phyloP scores from a whole-genome alignment of 1,284 basidiomycete species.

The Spongispora temasekensis region DNA sequence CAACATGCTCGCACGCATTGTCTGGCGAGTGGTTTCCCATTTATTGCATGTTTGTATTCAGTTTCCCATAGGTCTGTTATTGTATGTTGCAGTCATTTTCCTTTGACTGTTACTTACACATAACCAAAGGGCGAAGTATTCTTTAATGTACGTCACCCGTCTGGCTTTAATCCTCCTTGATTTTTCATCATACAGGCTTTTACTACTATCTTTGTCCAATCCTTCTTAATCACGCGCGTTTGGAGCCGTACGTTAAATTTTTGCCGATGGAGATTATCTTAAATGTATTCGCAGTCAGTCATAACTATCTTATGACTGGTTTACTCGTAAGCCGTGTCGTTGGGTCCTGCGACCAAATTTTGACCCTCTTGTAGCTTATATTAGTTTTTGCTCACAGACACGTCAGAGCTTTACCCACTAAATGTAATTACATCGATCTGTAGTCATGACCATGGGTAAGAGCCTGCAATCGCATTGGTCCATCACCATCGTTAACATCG shows the following conservation, averaged over 20 bases:
- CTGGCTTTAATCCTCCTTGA: background rate
- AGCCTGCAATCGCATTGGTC: too few species aligned
- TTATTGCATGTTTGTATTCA: background rate
- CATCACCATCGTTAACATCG: conserved; percentile 6
- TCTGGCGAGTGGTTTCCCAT: conserved; percentile 43
- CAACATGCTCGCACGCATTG: conserved; percentile 37
- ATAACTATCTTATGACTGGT: conserved; percentile 16
- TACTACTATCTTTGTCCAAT: conserved; percentile 40
- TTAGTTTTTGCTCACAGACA: conserved; percentile 40
- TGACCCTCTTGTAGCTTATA: conserved; percentile 11
- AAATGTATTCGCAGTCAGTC: conserved; percentile 24
- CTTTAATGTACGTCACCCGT: conserved; percentile 29
- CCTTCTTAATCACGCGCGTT: conserved; percentile 32
- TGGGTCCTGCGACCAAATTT: background rate
- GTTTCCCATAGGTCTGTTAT: conserved; percentile 43
- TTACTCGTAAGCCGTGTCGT: conserved; percentile 10
- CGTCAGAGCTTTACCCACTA: background rate
- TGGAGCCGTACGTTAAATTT: conserved; percentile 24
- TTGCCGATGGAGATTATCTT: background rate
- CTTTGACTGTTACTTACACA: conserved; percentile 1
- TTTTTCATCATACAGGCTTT: conserved; percentile 21
- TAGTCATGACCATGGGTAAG: conserved; percentile 24
- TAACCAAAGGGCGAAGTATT: conserved; percentile 36
- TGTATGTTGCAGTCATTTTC: conserved; percentile 34
- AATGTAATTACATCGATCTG: too few species aligned